Evolutionary conservation across 2,329 filamentous ascomycete genomes (phyloP), one percentile per base, ranked within the genome.

Genomic region (Pestalotiopsis sp.): DNA sequence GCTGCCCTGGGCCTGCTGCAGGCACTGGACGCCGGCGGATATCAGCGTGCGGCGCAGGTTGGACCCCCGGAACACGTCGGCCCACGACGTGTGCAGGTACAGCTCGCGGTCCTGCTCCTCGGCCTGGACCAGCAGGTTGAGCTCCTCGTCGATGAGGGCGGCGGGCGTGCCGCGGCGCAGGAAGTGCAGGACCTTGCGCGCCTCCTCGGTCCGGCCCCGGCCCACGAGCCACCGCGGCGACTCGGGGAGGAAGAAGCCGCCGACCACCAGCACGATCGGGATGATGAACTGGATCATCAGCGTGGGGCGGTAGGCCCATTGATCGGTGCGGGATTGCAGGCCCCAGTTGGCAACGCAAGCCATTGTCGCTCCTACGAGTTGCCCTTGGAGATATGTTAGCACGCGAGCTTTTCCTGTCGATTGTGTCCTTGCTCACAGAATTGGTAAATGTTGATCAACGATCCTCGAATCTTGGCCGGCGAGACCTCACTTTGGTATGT

Each of bases 211-310:
- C 14, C 70, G 64, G 14, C 70, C 70, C 27, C 68, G 66, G 63
- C 61, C 57, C 3, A 70, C 27, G 20, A 73, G 71, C 70, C 70
- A 73, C 2, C 71, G 59, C 1, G 71, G 71, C 4, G 69, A 71
- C 41, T 73, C 70, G 36, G 73, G 73, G 2, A 74, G 45, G 23
- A 72, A 69, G 11, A 60, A 56, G 1, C 66, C 58, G 1, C 78
- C 79, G 0, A 81, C 80, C 0, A 83, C 81, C 13, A 85, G 70
- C 59, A 77, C 80, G 27, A 84, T 80, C 0, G 84, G 71, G 20
- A 71, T 68, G 12, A 68, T 67, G 59, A 72, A 68, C 64, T 73
- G 71, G 52, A 72, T 36, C 41, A 72, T 63, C 13, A 72, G 70
- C 9, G 70, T 68, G 20, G 68, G 67, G n/a, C 70, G 66, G 41